These are phyloP conservation scores for Calonectria henricotiae DNA, from an alignment of 2,329 filamentous ascomycete species.

Conservation along the genomic window DNA sequence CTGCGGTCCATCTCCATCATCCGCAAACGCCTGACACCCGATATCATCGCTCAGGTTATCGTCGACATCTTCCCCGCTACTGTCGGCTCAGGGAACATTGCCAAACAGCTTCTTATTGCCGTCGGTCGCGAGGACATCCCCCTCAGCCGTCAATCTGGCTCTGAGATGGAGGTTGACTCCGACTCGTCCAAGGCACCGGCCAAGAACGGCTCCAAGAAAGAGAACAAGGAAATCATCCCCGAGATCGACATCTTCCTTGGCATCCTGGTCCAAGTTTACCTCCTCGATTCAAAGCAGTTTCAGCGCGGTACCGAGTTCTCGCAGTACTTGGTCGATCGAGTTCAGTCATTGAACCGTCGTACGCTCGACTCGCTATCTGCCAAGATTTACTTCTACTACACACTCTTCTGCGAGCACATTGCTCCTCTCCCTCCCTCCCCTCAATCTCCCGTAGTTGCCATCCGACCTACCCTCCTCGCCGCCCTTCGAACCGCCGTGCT, in stretches of 20 bases:
- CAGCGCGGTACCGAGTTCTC: slow-evolving; percentile 90
- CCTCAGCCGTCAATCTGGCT: slow-evolving; percentile 71
- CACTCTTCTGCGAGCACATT: slow-evolving; percentile 93
- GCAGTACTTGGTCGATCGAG: slow-evolving; percentile 83
- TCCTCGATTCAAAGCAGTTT: slow-evolving; percentile 88
- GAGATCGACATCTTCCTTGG: slow-evolving; percentile 93
- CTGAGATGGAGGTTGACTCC: slow-evolving; percentile 83
- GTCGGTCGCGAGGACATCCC: slow-evolving; percentile 78
- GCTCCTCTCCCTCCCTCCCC: slow-evolving; percentile 90
- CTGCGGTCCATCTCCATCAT: slow-evolving; percentile 96
- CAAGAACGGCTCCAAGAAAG: slow-evolving; percentile 76
- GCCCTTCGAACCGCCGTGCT: slow-evolving; percentile 96
- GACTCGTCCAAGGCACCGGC: slow-evolving; percentile 67
- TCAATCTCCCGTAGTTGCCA: slow-evolving; percentile 87
- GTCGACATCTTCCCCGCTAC: slow-evolving; percentile 82
- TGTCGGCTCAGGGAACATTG: slow-evolving; percentile 74
- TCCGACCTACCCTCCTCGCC: slow-evolving; percentile 88
- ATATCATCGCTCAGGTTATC: slow-evolving; percentile 86
- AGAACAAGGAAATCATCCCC: slow-evolving; percentile 83
- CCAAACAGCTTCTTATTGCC: slow-evolving; percentile 79
- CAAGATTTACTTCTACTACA: slow-evolving; percentile 98
- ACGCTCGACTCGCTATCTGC: slow-evolving; percentile 95
- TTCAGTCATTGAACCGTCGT: slow-evolving; percentile 91
- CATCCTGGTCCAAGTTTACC: slow-evolving; percentile 88
- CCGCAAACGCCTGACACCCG: slow-evolving; percentile 89